Evolutionary conservation across 2,329 filamentous ascomycete genomes (phyloP).

Genomic region (Colletotrichum sp.): DNA sequence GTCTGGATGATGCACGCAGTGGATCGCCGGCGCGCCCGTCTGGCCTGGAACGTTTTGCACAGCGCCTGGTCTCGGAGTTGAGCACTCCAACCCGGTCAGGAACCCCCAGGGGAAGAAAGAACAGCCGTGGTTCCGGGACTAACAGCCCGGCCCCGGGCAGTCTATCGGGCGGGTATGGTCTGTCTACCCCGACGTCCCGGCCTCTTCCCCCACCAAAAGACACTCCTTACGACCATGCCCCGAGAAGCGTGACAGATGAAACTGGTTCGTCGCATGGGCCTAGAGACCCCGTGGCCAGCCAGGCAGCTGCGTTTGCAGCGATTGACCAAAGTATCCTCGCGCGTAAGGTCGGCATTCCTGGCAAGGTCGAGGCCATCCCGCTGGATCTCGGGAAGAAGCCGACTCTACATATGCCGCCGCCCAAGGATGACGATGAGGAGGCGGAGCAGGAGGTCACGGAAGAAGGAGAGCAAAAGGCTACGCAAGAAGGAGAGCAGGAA

Average conservation of each 20-base stretch:
- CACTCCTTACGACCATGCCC: conserved; percentile 42
- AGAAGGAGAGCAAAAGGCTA: conserved; percentile 22
- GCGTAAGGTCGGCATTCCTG: conserved; percentile 56
- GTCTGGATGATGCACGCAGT: conserved; percentile 48
- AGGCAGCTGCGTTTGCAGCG: conserved; percentile 66
- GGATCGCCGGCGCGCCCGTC: conserved; percentile 59
- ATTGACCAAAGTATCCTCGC: conserved; percentile 68
- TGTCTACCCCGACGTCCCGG: conserved; percentile 37
- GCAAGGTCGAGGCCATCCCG: conserved; percentile 50
- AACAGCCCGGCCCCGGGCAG: conserved; percentile 34
- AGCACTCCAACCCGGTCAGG: conserved; percentile 56
- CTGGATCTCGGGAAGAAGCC: conserved; percentile 44
- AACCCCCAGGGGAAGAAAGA: conserved; percentile 57
- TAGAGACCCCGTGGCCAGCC: conserved; percentile 46
- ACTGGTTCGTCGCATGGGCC: conserved; percentile 1
- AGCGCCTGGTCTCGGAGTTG: conserved; percentile 66
- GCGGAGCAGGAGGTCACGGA: conserved; percentile 29
- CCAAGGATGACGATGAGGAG: conserved; percentile 27
- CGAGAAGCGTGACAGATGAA: conserved; percentile 30
- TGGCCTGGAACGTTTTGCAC: conserved; percentile 65
- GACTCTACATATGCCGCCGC: conserved; percentile 21
- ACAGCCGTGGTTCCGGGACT: conserved; percentile 38
- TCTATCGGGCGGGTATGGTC: conserved; percentile 30
- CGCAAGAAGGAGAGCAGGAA: conserved; percentile 20
- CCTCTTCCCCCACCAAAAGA: conserved; percentile 48